Base-by-base conservation (phyloP, 768 basidiomycete species). In the Dioszegia aurantiaca region DNA sequence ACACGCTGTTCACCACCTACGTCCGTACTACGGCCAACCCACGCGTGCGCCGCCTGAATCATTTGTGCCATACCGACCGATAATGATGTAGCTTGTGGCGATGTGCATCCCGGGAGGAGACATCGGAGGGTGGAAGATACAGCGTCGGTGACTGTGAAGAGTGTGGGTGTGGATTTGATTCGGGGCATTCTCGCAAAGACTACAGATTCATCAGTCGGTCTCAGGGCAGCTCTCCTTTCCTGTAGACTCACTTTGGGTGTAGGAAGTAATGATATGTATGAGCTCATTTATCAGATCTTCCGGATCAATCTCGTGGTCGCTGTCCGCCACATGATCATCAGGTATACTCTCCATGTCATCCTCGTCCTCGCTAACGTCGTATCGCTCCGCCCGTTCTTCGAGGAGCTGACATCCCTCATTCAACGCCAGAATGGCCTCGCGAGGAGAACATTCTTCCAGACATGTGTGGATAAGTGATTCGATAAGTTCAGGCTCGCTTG, bases 371-470 rank as follows among this genome's bases (percentile, higher is more conserved):
- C 62, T 66, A 10, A 66, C 62, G 4, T 48, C 45, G 33, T 46
- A 55, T 11, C 60, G 55, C 27, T 64, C 65, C 12, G 58, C 53
- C 28, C 61, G 4, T 8, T 66, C 65, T 10, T 62, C 42, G 17
- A 70, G 40, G 9, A 47, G 43, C 45, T 62, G 56, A 14, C 66
- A 44, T 16, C 40, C 60, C 23, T 64, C 65, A 11, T 52, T 60
- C 23, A 70, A 43, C 2, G 58, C 64, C 16, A 70, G 47, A 0
- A 70, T 42, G 16, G 60, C 60, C 44, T 70, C 68, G 19, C 58
- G 39, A 1, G 68, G 60, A 1, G 42, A 51, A 14, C 44, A 43
- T 19, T 39, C 30, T 14, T 49, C n/a, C n/a, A 54, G 36, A 12
- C 61, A 56, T 0, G 49, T 44, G 4, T 19, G 4, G 4, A 61